phyloP scores from a whole-genome alignment of 805 yeast genomes.

The Wickerhamiella sorbophila region DNA sequence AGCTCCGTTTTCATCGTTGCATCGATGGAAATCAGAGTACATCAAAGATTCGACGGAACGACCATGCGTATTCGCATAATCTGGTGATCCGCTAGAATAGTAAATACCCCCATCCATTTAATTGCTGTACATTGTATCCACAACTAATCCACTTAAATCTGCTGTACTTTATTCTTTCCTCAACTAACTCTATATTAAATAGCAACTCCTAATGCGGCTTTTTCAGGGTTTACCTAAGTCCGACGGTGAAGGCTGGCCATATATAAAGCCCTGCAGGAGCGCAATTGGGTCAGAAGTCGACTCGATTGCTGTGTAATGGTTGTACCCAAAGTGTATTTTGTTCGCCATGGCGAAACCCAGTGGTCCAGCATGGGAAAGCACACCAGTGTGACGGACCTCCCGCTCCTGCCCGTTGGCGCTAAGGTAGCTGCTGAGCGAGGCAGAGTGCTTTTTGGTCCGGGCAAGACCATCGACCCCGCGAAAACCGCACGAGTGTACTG shows the following conservation, averaged over 20 bases:
- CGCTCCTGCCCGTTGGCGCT: slow-evolving; percentile 65
- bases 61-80: slow-evolving; percentile 4
- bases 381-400: slow-evolving; percentile 74
- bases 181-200: too few species aligned
- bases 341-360: slow-evolving; percentile 58
- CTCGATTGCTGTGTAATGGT: slow-evolving; percentile 1
- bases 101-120: too few species aligned
- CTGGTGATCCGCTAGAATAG: background rate
- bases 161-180: too few species aligned
- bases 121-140: too few species aligned
- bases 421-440: slow-evolving; percentile 67
- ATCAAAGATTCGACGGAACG: slow-evolving; percentile 8
- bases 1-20: slow-evolving; percentile 1
- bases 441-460: slow-evolving; percentile 43
- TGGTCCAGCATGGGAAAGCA: slow-evolving; percentile 93
- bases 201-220: too few species aligned
- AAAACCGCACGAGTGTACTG: slow-evolving; percentile 50
- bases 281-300: too few species aligned
- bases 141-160: too few species aligned
- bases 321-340: slow-evolving; percentile 27
- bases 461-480: slow-evolving; percentile 47
- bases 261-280: too few species aligned
- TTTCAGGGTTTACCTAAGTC: too few species aligned
- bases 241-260: too few species aligned
- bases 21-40: slow-evolving; percentile 5